phyloP scores from a whole-genome alignment of 2,329 filamentous ascomycete species.

The Camillea tinctor region DNA sequence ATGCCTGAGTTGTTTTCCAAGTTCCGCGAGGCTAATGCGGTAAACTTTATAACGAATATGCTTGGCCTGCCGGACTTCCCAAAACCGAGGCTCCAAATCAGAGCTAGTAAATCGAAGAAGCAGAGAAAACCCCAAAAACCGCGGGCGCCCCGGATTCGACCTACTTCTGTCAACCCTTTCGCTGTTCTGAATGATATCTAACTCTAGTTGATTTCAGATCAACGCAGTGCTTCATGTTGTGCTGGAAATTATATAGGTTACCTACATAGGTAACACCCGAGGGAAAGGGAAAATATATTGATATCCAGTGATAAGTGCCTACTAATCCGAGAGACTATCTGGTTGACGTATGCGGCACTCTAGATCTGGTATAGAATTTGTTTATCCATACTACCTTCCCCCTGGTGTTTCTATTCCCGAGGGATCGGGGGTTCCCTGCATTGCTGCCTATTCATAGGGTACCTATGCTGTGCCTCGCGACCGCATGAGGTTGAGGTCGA shows the following conservation, averaged over 20 bases:
- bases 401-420: neutral
- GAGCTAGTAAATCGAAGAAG: conserved; percentile 4
- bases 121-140: conserved; percentile 12
- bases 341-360: neutral
- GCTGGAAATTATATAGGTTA: neutral
- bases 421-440: neutral
- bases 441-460: neutral
- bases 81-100: neutral
- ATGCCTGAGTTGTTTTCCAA: conserved; percentile 15
- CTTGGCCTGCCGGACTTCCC: conserved; percentile 16
- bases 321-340: neutral
- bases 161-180: conserved; percentile 23
- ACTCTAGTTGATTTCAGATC: neutral
- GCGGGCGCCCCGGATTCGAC: neutral
- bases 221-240: neutral
- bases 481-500: neutral
- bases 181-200: conserved; percentile 19
- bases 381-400: neutral
- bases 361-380: neutral
- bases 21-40: conserved; percentile 9
- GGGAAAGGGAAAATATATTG: neutral
- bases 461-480: neutral
- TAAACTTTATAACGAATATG: conserved; percentile 16
- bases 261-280: neutral
- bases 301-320: neutral